These are phyloP conservation scores for Mortierella sp. DNA, from an alignment of 371 early-diverging fungal species.

Conservation along the genomic window DNA sequence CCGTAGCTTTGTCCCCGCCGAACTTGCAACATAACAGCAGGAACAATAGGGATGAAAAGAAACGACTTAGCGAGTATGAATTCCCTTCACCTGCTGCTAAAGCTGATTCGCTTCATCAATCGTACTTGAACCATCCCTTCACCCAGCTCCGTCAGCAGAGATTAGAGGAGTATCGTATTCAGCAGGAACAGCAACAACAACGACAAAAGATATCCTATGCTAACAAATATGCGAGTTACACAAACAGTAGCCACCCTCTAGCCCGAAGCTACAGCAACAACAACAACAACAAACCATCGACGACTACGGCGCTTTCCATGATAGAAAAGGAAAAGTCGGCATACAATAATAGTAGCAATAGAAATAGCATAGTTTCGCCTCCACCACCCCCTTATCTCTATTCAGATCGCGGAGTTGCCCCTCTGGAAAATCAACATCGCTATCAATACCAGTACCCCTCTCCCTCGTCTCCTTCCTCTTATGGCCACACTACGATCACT, in stretches of 20 bases:
- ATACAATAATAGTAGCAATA: slow-evolving; percentile 12
- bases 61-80: slow-evolving; percentile 26
- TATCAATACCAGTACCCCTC: neutral
- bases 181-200: neutral
- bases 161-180: slow-evolving; percentile 7
- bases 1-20: neutral
- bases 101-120: slow-evolving; percentile 4
- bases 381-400: slow-evolving; percentile 49
- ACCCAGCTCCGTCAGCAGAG: slow-evolving; percentile 29
- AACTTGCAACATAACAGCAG: no score
- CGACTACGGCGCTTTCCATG: slow-evolving; percentile 31
- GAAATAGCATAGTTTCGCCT: slow-evolving; percentile 26
- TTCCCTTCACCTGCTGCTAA: slow-evolving; percentile 7
- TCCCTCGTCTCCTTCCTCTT: neutral
- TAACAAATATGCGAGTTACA: slow-evolving; percentile 27
- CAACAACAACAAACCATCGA: slow-evolving; percentile 22
- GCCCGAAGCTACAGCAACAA: neutral
- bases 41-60: slow-evolving; percentile 12
- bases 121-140: slow-evolving; percentile 34
- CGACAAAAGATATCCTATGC: slow-evolving; percentile 6
- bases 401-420: slow-evolving; percentile 33
- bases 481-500: slow-evolving; percentile 7
- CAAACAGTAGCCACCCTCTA: slow-evolving; percentile 16
- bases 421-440: neutral
- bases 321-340: slow-evolving; percentile 41